These are phyloP conservation scores for Collybia sordida DNA, from an alignment of 768 basidiomycete species.

Conservation along the genomic window DNA sequence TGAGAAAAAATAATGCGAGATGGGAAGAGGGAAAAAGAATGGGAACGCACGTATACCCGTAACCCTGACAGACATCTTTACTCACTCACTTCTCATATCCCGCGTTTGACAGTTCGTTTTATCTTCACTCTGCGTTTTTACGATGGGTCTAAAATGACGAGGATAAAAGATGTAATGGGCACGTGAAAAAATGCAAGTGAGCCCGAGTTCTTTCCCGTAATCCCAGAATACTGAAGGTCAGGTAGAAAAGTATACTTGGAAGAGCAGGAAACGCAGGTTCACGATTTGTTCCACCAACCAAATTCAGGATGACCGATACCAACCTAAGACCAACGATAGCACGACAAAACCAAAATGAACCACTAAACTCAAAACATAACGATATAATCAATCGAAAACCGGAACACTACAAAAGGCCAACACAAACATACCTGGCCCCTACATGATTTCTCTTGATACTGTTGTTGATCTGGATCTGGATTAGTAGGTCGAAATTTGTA, in stretches of 20 bases:
- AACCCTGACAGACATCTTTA: slow-evolving; percentile 96
- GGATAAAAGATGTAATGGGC: slow-evolving; percentile 53
- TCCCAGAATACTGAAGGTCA: slow-evolving; percentile 95
- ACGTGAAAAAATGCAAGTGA: slow-evolving; percentile 54
- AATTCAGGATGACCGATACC: too few relatives aligned
- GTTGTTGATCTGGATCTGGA: slow-evolving; percentile 90
- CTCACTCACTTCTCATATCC: slow-evolving; percentile 91
- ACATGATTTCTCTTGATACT: slow-evolving; percentile 91
- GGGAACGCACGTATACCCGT: slow-evolving; percentile 91
- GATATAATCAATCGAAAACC: slow-evolving; percentile 92
- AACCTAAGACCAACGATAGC: too few relatives aligned
- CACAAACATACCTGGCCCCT: too few relatives aligned
- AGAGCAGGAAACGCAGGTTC: slow-evolving; percentile 92
- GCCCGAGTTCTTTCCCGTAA: slow-evolving; percentile 98
- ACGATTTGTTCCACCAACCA: slow-evolving; percentile 57
- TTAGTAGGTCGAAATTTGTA: slow-evolving; percentile 89
- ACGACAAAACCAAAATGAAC: too few relatives aligned
- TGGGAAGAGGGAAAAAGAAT: too few relatives aligned
- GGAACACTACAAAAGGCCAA: slow-evolving; percentile 91
- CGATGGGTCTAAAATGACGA: too few relatives aligned
- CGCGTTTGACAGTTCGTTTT: slow-evolving; percentile 93
- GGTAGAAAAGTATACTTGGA: slow-evolving; percentile 86
- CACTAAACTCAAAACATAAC: slow-evolving; percentile 54
- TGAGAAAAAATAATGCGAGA: too few relatives aligned
- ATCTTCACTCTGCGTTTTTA: slow-evolving; percentile 96